phyloP scores from a whole-genome alignment of 495 filamentous ascomycete genomes.

The Cairneyella variabilis region DNA sequence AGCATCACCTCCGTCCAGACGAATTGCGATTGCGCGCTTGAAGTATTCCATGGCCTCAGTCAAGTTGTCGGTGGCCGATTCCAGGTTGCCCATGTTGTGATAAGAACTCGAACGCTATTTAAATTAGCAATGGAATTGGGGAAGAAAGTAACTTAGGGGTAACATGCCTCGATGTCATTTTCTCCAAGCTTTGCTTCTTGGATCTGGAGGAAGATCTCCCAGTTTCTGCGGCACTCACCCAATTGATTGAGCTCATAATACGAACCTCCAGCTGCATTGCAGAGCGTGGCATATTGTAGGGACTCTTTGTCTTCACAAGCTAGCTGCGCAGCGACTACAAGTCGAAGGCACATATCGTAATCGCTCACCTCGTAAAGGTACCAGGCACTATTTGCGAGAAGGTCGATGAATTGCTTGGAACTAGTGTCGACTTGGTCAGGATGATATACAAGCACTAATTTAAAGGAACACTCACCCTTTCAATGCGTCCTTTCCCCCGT shows the following conservation, averaged over 20 bases:
- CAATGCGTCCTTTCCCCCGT: not conserved
- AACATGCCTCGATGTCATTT: conserved; percentile 3
- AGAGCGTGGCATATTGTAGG: conserved; percentile 6
- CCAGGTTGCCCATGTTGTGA: conserved; percentile 17
- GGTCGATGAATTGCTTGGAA: conserved; percentile 2
- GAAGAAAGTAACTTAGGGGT: not conserved
- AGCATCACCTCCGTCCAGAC: conserved; percentile 8
- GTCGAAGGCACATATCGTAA: conserved; percentile 7
- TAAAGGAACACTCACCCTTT: conserved; percentile 5
- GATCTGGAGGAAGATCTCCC: conserved; percentile 5
- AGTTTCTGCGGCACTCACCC: conserved; percentile 3
- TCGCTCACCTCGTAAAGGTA: conserved; percentile 16
- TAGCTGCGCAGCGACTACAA: conserved; percentile 5
- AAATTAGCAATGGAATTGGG: conserved; percentile 2
- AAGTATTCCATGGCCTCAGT: conserved; percentile 12
- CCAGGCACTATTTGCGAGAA: conserved; percentile 6
- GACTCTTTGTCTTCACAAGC: conserved; percentile 14
- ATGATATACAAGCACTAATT: not conserved
- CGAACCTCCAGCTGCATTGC: not conserved
- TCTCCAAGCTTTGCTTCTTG: not conserved
- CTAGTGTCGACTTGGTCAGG: not conserved
- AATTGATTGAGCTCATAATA: conserved; percentile 15
- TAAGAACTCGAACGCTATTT: conserved; percentile 2
- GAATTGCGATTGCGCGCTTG: conserved; percentile 11
- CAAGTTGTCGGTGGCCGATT: conserved; percentile 7